Evolutionary conservation across 2,329 filamentous ascomycete genomes (phyloP).

Genomic region (Stenocarpella maydis): DNA sequence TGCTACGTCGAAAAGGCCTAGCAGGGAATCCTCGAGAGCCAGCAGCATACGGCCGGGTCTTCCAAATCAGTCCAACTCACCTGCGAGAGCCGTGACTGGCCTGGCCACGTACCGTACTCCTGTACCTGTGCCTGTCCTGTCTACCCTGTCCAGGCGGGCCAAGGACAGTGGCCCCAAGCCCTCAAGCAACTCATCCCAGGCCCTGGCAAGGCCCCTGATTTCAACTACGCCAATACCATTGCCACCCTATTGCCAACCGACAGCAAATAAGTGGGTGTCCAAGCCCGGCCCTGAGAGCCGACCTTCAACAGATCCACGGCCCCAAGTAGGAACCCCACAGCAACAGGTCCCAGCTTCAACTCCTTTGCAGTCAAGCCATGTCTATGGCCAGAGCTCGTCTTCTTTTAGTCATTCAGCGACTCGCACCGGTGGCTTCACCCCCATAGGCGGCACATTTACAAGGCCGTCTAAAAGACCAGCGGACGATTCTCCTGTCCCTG

Average conservation of each 20-base stretch:
- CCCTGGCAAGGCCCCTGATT: background rate
- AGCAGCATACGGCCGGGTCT: constrained; percentile 30
- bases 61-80: background rate
- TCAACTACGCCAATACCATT: constrained; percentile 29
- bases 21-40: constrained; percentile 29
- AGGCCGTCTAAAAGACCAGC: constrained; percentile 14
- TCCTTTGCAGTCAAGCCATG: background rate
- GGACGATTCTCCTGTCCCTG: background rate
- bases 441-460: constrained; percentile 38
- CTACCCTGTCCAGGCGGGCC: background rate
- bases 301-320: background rate
- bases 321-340: background rate
- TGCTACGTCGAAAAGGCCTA: background rate
- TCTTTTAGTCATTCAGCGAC: background rate
- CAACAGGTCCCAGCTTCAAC: background rate
- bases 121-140: no score
- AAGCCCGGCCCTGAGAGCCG: background rate
- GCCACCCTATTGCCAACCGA: background rate
- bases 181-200: background rate
- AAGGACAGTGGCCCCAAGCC: background rate
- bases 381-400: background rate
- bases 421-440: constrained; percentile 40
- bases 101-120: background rate
- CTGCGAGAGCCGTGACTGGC: background rate
- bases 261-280: background rate